phyloP scores from a whole-genome alignment of 768 basidiomycete genomes.

The Megacollybia marginata region DNA sequence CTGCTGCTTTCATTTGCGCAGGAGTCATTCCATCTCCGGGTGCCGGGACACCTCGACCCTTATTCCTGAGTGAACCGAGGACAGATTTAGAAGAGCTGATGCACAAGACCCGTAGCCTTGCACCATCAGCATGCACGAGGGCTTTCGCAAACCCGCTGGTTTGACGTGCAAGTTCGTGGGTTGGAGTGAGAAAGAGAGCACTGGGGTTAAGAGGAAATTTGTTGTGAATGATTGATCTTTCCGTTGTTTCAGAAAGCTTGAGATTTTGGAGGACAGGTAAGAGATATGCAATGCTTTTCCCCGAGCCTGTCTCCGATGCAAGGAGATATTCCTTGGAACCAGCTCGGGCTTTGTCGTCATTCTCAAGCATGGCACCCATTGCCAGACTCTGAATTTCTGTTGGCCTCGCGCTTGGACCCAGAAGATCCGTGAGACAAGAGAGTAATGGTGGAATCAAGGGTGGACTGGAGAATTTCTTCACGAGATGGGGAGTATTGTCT shows the following conservation, averaged over 20 bases:
- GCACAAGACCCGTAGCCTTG: constrained; percentile 82
- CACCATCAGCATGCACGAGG: constrained; percentile 79
- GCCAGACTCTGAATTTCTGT: constrained; percentile 78
- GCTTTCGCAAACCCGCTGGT: constrained; percentile 69
- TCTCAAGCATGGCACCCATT: constrained; percentile 52
- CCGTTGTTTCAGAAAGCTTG: constrained; percentile 51
- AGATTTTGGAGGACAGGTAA: constrained; percentile 75
- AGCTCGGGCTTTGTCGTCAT: background rate
- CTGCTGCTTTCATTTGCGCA: constrained; percentile 40
- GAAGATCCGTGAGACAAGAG: constrained; percentile 43
- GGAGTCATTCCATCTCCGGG: background rate
- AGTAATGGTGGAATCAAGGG: constrained; percentile 63
- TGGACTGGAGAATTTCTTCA: constrained; percentile 49
- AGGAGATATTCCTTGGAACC: constrained; percentile 44
- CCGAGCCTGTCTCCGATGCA: constrained; percentile 87
- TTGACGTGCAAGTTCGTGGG: constrained; percentile 85
- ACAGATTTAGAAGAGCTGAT: constrained; percentile 68
- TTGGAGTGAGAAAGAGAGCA: constrained; percentile 49
- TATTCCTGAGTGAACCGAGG: constrained; percentile 66
- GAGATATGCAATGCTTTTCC: constrained; percentile 87
- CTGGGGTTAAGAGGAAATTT: background rate
- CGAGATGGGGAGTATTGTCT: background rate
- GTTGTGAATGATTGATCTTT: background rate
- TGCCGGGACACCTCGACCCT: constrained; percentile 19
- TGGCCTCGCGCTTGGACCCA: constrained; percentile 52